Base-by-base conservation (phyloP, 305 asterid species). In the Rubia tinctorum region DNA sequence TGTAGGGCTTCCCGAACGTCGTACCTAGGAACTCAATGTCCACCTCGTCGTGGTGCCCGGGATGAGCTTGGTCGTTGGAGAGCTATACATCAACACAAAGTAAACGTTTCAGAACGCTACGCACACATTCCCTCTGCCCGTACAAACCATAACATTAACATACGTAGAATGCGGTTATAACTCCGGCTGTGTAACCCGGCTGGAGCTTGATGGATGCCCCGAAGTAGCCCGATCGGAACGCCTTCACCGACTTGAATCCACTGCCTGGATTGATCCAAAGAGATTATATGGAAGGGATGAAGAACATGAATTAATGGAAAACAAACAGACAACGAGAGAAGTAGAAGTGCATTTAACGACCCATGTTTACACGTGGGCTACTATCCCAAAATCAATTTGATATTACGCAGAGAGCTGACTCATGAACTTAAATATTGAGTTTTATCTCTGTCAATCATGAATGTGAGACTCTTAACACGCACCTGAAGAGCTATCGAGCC, bases 121-220 rank as follows among this genome's bases (percentile, higher is more conserved):
- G 39, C 39, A 34, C 4, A 34, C 39, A 34, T 34, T 34, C 3
- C 39, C 39, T 34, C 39, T 34, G 5, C 39, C 39, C 39, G 39
- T 34, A 34, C 3, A 34, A 34, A 34, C 39, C 39, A 34, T 27
- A 34, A 34, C 39, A 34, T 34, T 34, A 53, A 6, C 70, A 76
- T 80, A 93, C 98, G 75, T 94, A 94, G 75, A 94, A 91, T 80
- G 99, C 95, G 0, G 99, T 94, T 44, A 88, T 94, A 20, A 90
- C 97, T 70, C 99, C 99, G 0, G 99, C 99, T 11, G 99, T 94
- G 37, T 94, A 94, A 56, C 99, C 99, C 7, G 90, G 73, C 70
- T 94, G 99, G 71, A 94, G 95, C 87, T 94, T 94, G 63, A 94
- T 87, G 66, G 96, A 89, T 1, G 98, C 84, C 7, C 99, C 97